Evolutionary conservation across 2,329 filamentous ascomycete species (phyloP).

Genomic region (Colletotrichum liriopes): DNA sequence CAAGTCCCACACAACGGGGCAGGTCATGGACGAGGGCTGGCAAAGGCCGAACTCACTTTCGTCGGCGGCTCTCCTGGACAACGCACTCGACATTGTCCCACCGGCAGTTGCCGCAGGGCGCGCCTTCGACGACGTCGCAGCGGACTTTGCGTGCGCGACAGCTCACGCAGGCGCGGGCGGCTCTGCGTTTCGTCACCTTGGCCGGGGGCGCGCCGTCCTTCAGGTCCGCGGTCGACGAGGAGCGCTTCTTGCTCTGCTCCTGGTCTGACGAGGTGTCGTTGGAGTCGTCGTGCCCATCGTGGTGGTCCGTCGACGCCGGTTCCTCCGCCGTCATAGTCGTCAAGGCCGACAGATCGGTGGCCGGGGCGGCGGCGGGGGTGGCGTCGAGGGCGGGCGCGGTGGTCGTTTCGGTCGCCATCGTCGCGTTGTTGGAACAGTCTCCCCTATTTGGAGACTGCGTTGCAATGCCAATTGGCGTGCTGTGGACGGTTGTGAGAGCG

Average conservation of each 20-base stretch:
- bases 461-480: constrained; percentile 27
- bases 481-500: background rate
- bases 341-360: constrained; percentile 31
- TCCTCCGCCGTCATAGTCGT: constrained; percentile 21
- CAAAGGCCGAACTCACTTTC: constrained; percentile 76
- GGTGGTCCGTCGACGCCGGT: constrained; percentile 15
- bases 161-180: constrained; percentile 91
- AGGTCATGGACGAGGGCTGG: background rate
- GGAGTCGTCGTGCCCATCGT: constrained; percentile 35
- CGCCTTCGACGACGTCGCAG: constrained; percentile 92
- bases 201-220: constrained; percentile 48
- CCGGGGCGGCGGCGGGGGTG: constrained; percentile 23
- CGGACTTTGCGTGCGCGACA: constrained; percentile 92
- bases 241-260: constrained; percentile 43
- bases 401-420: constrained; percentile 35
- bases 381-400: constrained; percentile 20
- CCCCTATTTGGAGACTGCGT: constrained; percentile 36
- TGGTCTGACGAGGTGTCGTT: constrained; percentile 34
- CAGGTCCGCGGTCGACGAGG: constrained; percentile 36
- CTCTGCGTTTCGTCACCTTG: constrained; percentile 81
- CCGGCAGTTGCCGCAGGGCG: constrained; percentile 89
- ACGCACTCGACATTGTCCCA: constrained; percentile 85
- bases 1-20: background rate
- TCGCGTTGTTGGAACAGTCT: constrained; percentile 25
- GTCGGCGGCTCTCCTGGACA: constrained; percentile 85